Base-by-base conservation (phyloP, 2,329 filamentous ascomycete species). In the Fonsecaea monophora region DNA sequence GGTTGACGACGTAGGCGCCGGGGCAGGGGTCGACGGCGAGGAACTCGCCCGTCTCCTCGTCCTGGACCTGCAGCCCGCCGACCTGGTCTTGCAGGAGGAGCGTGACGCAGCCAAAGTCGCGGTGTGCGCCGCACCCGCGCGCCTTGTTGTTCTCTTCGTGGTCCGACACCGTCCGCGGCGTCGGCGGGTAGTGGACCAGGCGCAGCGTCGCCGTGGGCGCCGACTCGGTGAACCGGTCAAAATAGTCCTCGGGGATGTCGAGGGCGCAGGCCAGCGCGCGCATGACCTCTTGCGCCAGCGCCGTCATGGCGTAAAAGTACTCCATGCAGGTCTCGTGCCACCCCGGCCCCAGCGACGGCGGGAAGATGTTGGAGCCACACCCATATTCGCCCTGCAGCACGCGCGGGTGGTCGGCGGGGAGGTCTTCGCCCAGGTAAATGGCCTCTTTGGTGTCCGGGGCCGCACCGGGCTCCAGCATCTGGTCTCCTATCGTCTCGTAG, bases 11-110 rank as follows among this genome's bases (percentile, higher is more conserved):
- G 42, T 73, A 72, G 2, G 72, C 56, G 12, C 67, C 67, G 37
- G 77, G 73, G 4, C 80, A 78, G 0, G 83, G 83, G 9, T 77
- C 74, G 1, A 84, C 80, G 62, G 77, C 71, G 15, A 79, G 77
- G 82, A 81, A 86, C 10, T 77, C 75, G 12, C 77, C 75, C 9
- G 80, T 80, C 3, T 78, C 68, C n/a, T 72, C 67, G 60, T 75
- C 68, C 73, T 72, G 73, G 1, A 76, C 74, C 37, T 77, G 72
- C 3, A 77, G 62, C 0, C 75, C 75, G 10, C 73, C 73, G 1
- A 68, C 70, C 10, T 66, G 56, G 57, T 76, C 75, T 53, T 76
- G 75, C 2, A 77, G 69, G 5, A 77, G 73, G 8, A 78, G 72
- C 2, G 75, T 77, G 32, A 77, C 72, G n/a, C 71, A 74, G 7